phyloP scores from a whole-genome alignment of 2,329 filamentous ascomycete genomes.

The Daldinia sp. region DNA sequence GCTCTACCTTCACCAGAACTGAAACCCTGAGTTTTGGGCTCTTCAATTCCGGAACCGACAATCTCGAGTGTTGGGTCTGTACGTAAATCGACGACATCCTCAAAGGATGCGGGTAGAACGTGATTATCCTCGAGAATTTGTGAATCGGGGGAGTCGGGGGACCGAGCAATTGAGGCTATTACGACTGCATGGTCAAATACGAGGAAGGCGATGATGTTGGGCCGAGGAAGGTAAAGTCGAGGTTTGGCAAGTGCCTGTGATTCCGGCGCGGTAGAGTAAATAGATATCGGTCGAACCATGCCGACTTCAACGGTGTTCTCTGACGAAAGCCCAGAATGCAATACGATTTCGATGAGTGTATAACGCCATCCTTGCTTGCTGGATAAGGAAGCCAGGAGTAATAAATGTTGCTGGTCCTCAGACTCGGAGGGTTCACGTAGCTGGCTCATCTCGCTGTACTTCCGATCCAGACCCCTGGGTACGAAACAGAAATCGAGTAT shows the following conservation, averaged over 20 bases:
- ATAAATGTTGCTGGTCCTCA: conserved; percentile 65
- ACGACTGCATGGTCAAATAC: conserved; percentile 82
- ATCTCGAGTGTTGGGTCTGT: conserved; percentile 70
- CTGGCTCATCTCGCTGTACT: conserved; percentile 59
- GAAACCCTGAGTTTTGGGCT: conserved; percentile 53
- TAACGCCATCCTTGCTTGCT: conserved; percentile 67
- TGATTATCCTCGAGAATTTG: conserved; percentile 76
- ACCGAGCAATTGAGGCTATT: conserved; percentile 74
- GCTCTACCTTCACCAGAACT: conserved; percentile 57
- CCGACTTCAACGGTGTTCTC: conserved; percentile 59
- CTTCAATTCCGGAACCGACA: conserved; percentile 70
- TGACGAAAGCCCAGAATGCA: conserved; percentile 58
- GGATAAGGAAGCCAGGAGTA: conserved; percentile 68
- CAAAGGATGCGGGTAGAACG: conserved; percentile 72
- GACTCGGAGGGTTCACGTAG: conserved; percentile 59
- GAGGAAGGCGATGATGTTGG: conserved; percentile 81
- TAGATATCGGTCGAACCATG: conserved; percentile 72
- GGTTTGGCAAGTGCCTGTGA: conserved; percentile 58
- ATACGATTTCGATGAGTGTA: conserved; percentile 74
- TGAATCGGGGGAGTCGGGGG: conserved; percentile 75
- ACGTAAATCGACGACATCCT: conserved; percentile 86
- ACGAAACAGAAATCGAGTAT: conserved; percentile 82
- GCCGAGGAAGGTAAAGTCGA: conserved; percentile 78
- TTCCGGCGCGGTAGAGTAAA: conserved; percentile 65
- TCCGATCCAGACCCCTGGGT: conserved; percentile 59